Evolutionary conservation across 306 rosid species (phyloP).

Genomic region (Prunus davidiana): DNA sequence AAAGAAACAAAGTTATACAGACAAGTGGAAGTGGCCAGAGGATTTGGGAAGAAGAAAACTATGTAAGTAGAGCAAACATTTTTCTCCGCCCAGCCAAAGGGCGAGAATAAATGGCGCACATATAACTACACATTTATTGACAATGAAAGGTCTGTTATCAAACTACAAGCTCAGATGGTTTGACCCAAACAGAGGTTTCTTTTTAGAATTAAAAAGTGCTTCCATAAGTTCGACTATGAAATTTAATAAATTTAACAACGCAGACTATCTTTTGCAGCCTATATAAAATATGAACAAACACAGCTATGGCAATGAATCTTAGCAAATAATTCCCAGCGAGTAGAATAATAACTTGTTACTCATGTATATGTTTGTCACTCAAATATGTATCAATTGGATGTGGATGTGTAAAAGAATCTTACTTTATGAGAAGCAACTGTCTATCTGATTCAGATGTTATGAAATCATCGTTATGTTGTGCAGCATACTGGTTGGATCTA

Average conservation of each 20-base stretch:
- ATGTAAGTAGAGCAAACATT: neutral
- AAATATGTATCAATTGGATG: neutral
- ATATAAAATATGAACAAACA: neutral
- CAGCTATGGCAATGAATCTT: neutral
- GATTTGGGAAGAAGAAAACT: neutral
- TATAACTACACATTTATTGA: neutral
- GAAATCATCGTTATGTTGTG: conserved; percentile 64
- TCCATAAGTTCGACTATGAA: neutral
- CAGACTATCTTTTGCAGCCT: neutral
- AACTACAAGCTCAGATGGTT: neutral
- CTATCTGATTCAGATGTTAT: conserved; percentile 92
- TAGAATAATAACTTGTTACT: neutral
- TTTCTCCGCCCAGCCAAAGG: neutral
- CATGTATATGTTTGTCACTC: neutral
- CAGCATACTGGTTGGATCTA: conserved; percentile 47
- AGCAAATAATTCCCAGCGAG: neutral
- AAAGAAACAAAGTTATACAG: neutral
- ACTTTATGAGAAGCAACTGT: conserved; percentile 92
- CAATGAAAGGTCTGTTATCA: neutral
- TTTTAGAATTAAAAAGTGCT: neutral
- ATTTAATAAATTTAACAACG: neutral
- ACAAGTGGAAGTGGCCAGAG: neutral
- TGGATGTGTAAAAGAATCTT: neutral
- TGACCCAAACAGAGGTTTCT: neutral
- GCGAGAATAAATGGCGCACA: neutral